Base-by-base conservation (phyloP, 2,329 filamentous ascomycete genomes). In the Ophiostoma sp. region DNA sequence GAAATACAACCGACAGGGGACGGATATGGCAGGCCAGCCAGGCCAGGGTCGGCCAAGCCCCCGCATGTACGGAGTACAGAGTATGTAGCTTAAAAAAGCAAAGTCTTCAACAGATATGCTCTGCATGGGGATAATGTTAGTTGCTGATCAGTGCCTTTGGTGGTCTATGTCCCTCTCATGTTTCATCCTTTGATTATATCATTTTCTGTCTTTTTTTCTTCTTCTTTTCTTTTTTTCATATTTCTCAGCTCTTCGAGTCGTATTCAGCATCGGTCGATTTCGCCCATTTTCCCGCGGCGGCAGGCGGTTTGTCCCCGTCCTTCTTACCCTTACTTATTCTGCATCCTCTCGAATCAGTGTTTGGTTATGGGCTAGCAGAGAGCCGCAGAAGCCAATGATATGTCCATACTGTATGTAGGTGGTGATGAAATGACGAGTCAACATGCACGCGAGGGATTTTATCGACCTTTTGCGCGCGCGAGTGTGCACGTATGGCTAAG, bases 381-480 rank as follows among this genome's bases (percentile, higher is more conserved):
- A 39, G 44, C 20, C 39, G 10, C 66, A 54, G 17, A 67, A 31
- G 66, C 27, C 66, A 35, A 68, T 54, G n/a, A 36, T 48, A 57
- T 20, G 31, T 10, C 44, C 27, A 15, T 68, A 3, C 48, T 57
- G 20, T 20, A 35, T 20, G 67, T 39, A 57, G 41, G 17, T 20
- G 7, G 41, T 35, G 20, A 7, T 27, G 67, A 68, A 36, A 54
- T 68, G 67, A 68, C 67, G 20, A 36, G 48, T 68, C 67, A 68
- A 68, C 17, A 15, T 57, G 67, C 67, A 57, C 67, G 33, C 67
- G 67, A 68, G 67, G 67, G 41, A 67, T 67, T 67, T 67, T 35
- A 35, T 48, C 48, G 44, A n/a, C 44, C 27, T 52, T 41, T 20
- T 4, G 44, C 23, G 23, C 52, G 23, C 52, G 17, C 52, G 13